These are phyloP conservation scores for Quercus cerris DNA, from an alignment of 306 rosid genomes.

Conservation along the genomic window DNA sequence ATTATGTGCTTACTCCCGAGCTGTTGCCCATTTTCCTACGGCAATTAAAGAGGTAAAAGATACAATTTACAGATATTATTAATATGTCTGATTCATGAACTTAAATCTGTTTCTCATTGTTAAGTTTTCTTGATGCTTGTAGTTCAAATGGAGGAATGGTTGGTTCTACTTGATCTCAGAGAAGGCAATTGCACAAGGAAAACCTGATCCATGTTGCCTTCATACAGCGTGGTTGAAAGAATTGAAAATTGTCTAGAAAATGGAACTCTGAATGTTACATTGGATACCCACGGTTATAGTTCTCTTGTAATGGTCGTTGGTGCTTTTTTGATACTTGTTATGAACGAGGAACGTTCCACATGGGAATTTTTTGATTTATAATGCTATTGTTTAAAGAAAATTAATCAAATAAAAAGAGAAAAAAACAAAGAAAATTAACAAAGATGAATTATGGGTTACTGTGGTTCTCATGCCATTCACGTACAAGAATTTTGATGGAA, in stretches of 20 bases:
- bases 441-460: too few relatives aligned
- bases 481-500: too few relatives aligned
- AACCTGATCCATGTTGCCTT: conserved; percentile 81
- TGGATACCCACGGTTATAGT: neutral
- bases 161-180: conserved; percentile 81
- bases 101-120: conserved; percentile 1
- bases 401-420: neutral
- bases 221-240: conserved; percentile 87
- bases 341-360: neutral
- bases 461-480: too few relatives aligned
- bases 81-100: neutral
- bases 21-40: conserved; percentile 91
- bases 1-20: conserved; percentile 80
- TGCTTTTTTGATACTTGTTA: neutral
- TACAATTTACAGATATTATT: neutral
- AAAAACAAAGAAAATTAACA: too few relatives aligned
- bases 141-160: conserved; percentile 98
- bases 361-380: neutral
- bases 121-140: conserved; percentile 25
- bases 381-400: neutral
- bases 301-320: neutral
- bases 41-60: conserved; percentile 91
- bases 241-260: conserved; percentile 52
- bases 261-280: neutral
- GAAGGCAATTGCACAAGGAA: conserved; percentile 64